Evolutionary conservation across 1,139 yeast genomes (phyloP).

Genomic region (Blastobotrys ciferrii): DNA sequence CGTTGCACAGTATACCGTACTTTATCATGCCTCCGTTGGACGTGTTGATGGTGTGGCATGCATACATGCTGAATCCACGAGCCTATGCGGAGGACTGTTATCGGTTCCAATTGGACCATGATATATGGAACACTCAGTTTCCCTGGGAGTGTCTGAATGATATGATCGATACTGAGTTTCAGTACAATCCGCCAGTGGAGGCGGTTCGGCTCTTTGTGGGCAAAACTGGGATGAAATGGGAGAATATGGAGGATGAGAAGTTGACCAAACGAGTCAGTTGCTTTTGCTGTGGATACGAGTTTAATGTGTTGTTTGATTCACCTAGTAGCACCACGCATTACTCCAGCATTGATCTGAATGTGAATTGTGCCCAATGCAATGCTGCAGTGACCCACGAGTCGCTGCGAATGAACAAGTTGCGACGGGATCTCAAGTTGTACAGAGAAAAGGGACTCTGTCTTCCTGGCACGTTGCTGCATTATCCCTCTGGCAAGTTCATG

Average conservation of each 20-base stretch:
- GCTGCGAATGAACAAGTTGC: slow-evolving; percentile 14
- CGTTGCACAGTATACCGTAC: neutral
- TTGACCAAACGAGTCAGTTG: slow-evolving; percentile 9
- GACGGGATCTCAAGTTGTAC: slow-evolving; percentile 10
- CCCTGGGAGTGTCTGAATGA: slow-evolving; percentile 33
- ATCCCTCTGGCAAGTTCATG: neutral
- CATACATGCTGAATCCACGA: slow-evolving; percentile 37
- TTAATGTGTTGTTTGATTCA: slow-evolving; percentile 5
- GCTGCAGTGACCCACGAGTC: slow-evolving; percentile 9
- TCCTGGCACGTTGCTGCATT: slow-evolving; percentile 16
- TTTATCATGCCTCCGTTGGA: slow-evolving; percentile 39
- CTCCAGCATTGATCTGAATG: slow-evolving; percentile 8
- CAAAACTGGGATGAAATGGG: slow-evolving; percentile 14
- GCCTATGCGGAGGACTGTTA: slow-evolving; percentile 36
- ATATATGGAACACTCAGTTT: slow-evolving; percentile 34
- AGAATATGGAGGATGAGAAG: slow-evolving; percentile 12
- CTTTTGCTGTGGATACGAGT: slow-evolving; percentile 2
- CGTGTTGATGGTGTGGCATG: slow-evolving; percentile 45
- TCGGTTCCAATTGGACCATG: slow-evolving; percentile 30
- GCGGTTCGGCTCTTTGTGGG: slow-evolving; percentile 18
- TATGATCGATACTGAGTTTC: slow-evolving; percentile 33
- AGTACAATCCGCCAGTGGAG: slow-evolving; percentile 27
- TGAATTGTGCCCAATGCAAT: slow-evolving; percentile 11
- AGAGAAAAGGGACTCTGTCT: slow-evolving; percentile 8
- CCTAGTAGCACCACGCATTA: slow-evolving; percentile 1